Base-by-base conservation (phyloP, 345 rosid genomes). In the Rubroshorea leprosula region DNA sequence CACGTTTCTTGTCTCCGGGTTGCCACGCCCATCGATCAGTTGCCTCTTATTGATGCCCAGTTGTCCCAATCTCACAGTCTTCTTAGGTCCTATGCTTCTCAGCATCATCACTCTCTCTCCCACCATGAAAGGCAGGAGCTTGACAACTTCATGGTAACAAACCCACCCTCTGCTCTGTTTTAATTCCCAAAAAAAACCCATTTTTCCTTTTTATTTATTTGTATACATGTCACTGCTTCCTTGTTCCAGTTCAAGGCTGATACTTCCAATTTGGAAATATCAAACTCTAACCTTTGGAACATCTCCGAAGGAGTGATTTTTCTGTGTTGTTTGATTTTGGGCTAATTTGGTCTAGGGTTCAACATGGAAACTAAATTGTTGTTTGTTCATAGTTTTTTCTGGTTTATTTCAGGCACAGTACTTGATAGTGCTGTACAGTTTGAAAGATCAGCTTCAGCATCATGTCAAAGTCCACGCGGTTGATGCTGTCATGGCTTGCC, bases 401-500 rank as follows among this genome's bases (percentile, higher is more conserved):
- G n/a, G 18, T 15, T 51, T 11, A 23, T 38, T 62, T 58, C 73
- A 92, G 98, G 89, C 86, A 58, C 98, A 92, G 60, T 89, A 92
- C 74, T 68, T 92, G 82, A 76, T 89, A 76, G 83, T 92, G 62
- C 57, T 92, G 70, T 92, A 97, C 75, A 81, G 80, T 62, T 92
- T 92, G 81, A 92, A 89, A 74, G 98, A 92, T 54, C 98, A 92
- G 77, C 93, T 92, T 18, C 98, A 92, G 61, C 98, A 92, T 47
- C 98, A 92, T 71, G 98, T 92, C 72, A 80, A 96, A 70, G 91
- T 92, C 61, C 94, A 92, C 61, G 98, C 98, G 71, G 94, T 92
- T 46, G 98, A 92, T 72, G 98, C 97, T 44, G 97, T 92, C 63
- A 92, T 89, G 98, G 89, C 86, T 68, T 89, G 98, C 83, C 98